Evolutionary conservation across 129 eudicot species (phyloP).

Genomic region (Silybum marianum): DNA sequence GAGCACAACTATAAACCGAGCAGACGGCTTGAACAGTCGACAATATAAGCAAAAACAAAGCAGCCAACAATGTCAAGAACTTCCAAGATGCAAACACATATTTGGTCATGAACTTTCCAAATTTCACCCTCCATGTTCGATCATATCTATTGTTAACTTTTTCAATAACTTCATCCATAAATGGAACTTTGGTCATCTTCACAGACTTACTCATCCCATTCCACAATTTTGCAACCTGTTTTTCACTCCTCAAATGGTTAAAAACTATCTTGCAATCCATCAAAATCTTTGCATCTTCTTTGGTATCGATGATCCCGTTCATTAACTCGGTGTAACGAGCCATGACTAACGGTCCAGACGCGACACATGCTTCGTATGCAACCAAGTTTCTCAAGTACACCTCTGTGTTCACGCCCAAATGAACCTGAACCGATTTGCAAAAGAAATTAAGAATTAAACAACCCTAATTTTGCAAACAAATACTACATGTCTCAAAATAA

Average conservation of each 20-base stretch:
- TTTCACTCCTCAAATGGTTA: conserved; percentile 64
- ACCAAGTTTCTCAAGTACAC: conserved; percentile 55
- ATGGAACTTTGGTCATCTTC: conserved; percentile 59
- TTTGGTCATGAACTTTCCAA: conserved; percentile 36
- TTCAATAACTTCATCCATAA: conserved; percentile 57
- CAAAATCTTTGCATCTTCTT: conserved; percentile 53
- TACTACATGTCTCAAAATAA: too few species aligned
- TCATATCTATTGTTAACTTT: conserved; percentile 54
- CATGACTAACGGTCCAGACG: conserved; percentile 55
- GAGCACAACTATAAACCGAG: conserved; percentile 34
- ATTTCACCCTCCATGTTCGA: conserved; percentile 51
- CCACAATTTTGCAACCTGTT: conserved; percentile 74
- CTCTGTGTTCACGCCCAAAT: conserved; percentile 52
- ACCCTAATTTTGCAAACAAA: too few species aligned
- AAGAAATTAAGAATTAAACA: not conserved
- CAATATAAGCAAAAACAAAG: conserved; percentile 45
- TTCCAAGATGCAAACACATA: conserved; percentile 60
- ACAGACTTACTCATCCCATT: conserved; percentile 73
- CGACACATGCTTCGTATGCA: conserved; percentile 65
- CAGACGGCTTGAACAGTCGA: conserved; percentile 50
- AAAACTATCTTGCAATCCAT: conserved; percentile 49
- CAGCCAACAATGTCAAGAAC: conserved; percentile 49
- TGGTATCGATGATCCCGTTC: conserved; percentile 74
- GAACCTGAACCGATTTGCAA: not conserved
- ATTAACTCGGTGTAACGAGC: conserved; percentile 76